Percentiles rank a stretch among this genome's conserved stretches.
These are phyloP conservation scores for Russula emetica DNA, from an alignment of 768 basidiomycete genomes.

Conservation along the genomic window DNA sequence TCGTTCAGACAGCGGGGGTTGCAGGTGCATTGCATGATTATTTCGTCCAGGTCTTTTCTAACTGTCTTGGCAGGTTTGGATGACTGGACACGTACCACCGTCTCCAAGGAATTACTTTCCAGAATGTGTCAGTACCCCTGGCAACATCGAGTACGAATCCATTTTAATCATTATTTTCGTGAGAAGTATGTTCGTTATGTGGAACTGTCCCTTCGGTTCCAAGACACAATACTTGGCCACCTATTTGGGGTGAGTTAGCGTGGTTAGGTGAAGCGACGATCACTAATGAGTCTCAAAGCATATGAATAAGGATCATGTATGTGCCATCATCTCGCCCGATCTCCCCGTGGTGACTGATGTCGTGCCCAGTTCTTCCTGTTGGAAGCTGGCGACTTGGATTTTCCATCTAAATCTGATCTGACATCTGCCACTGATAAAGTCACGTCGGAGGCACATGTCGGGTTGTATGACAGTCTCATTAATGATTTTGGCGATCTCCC, in stretches of 20 bases:
- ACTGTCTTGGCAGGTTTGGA: slow-evolving; percentile 40
- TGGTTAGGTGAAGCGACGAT: slow-evolving; percentile 31
- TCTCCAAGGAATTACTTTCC: slow-evolving; percentile 75
- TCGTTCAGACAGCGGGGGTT: slow-evolving; percentile 63
- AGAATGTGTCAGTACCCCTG: slow-evolving; percentile 62
- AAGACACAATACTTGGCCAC: slow-evolving; percentile 85
- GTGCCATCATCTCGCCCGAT: slow-evolving; percentile 28
- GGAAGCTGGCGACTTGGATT: slow-evolving; percentile 34
- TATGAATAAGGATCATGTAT: slow-evolving; percentile 81
- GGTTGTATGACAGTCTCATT: slow-evolving; percentile 54
- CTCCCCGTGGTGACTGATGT: slow-evolving; percentile 11
- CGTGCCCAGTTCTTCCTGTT: slow-evolving; percentile 34
- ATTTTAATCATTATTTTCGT: slow-evolving; percentile 15
- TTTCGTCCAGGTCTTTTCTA: slow-evolving; percentile 7
- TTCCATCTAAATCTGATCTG: slow-evolving; percentile 22
- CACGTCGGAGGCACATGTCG: slow-evolving; percentile 31
- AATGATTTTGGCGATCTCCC: slow-evolving; percentile 65
- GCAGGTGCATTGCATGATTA: slow-evolving; percentile 46
- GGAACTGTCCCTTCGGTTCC: slow-evolving; percentile 74
- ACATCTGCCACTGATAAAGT: slow-evolving; percentile 13
- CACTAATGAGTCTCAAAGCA: slow-evolving; percentile 43
- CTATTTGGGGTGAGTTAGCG: slow-evolving; percentile 65
- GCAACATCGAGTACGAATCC: slow-evolving; percentile 21
- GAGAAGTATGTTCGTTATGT: slow-evolving; percentile 58
- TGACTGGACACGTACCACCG: slow-evolving; percentile 83